Percentiles rank a stretch among this genome's conserved stretches.
These are phyloP conservation scores for Carnegiea gigantea DNA, from an alignment of 179 eudicot species.

Conservation along the genomic window DNA sequence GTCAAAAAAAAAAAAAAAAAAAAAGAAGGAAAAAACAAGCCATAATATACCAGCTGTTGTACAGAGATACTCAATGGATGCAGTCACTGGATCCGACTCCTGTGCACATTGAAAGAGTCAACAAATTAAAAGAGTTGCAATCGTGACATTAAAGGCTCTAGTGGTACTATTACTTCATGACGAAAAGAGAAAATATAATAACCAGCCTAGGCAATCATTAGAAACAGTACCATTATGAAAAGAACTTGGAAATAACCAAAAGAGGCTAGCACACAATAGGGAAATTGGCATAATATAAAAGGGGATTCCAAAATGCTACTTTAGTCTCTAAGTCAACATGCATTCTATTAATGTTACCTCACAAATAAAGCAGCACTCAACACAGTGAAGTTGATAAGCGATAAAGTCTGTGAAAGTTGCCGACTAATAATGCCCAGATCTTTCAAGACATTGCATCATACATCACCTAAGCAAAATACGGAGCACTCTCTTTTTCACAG, in stretches of 20 bases:
- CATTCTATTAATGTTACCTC: not conserved
- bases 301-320: not conserved
- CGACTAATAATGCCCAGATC: not conserved
- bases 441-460: not conserved
- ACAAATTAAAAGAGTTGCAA: not conserved
- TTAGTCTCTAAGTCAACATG: not conserved
- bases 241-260: not conserved
- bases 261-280: not conserved
- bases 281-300: too few species aligned
- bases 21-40: slow-evolving; percentile 17
- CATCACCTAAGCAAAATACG: not conserved
- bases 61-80: slow-evolving; percentile 79
- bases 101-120: slow-evolving; percentile 34
- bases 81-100: slow-evolving; percentile 82
- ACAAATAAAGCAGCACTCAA: not conserved
- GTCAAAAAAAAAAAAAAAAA: not conserved
- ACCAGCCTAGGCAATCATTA: not conserved
- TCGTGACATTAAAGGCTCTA: not conserved
- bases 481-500: not conserved
- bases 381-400: too few species aligned
- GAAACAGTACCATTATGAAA: not conserved
- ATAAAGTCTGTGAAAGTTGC: too few species aligned
- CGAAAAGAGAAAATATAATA: not conserved
- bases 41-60: slow-evolving; percentile 84
- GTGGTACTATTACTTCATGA: not conserved